Percentiles rank a stretch among this genome's conserved stretches.
Evolutionary conservation across 2,329 filamentous ascomycete species (phyloP).

Genomic region (Aspergillus vadensis): DNA sequence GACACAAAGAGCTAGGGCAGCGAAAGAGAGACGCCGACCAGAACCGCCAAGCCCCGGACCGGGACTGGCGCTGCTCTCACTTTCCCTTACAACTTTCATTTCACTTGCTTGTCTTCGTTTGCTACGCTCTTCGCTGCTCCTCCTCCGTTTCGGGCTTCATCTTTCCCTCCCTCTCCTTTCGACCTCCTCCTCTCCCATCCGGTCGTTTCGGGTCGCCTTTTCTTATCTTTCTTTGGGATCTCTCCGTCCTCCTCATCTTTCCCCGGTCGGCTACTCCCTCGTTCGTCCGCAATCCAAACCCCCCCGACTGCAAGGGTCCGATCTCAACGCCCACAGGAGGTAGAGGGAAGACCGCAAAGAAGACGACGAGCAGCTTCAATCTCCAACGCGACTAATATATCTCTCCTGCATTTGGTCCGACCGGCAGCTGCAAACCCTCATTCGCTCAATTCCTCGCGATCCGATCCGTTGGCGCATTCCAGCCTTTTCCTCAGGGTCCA

Average conservation of each 20-base stretch:
- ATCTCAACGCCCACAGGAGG: neutral
- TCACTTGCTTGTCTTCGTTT: neutral
- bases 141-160: neutral
- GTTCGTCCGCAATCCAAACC: neutral
- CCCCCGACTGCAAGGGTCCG: neutral
- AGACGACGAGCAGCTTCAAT: neutral
- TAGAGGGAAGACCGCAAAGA: neutral
- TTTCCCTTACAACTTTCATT: neutral
- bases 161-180: neutral
- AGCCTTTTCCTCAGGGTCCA: constrained; percentile 17
- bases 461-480: constrained; percentile 19
- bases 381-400: neutral
- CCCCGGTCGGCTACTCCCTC: constrained; percentile 9
- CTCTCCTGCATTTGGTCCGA: neutral
- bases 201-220: too few relatives aligned
- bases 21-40: too few relatives aligned
- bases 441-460: neutral
- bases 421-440: neutral
- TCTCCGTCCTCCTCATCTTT: constrained; percentile 1
- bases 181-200: neutral
- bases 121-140: neutral
- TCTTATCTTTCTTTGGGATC: neutral
- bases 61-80: neutral
- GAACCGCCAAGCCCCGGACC: too few relatives aligned
- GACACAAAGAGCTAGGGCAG: too few relatives aligned